Evolutionary conservation across 1,139 yeast species (phyloP), one percentile per base, ranked within the genome.

Genomic region (Candida glucosophila): DNA sequence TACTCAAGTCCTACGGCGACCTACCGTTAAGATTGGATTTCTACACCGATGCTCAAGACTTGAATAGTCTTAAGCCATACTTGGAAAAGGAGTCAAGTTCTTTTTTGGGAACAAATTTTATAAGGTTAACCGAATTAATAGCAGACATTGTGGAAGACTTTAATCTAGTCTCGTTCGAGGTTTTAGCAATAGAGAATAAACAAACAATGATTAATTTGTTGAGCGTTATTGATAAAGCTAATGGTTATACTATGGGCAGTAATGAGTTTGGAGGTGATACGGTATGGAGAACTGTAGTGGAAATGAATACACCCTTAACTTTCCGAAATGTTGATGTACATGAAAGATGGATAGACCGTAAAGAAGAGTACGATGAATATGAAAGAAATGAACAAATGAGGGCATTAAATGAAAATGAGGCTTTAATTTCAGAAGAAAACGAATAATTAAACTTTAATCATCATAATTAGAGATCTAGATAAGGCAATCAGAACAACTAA

Each of bases 201-300:
- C 74, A 77, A 36, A 76, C 92, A 18, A 90, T 92, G 98, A 86
- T 90, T 19, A 68, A 77, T 28, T 52, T 92, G 19, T 63, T 90
- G 28, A 67, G 80, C 10, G 62, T 73, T 2, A 73, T 92, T 9
- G 99, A 92, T 47, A 85, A 81, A 46, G 92, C 96, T 2, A 82
- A 78, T 39, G 99, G 99, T 0, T 92, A 92, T 47, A 69, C 82
- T 39, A 86, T 83, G 58, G 99, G 99, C 0, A 59, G 86, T 3
- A 80, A 86, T 17, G 99, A 92, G 40, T 66, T 88, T 9, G 95
- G 96, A 3, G 97, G 97, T 11, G 99, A 92, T 47, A 72, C 92
- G 0, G 76, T 90, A 3, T 92, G 98, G 98, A 81, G 88, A 10
- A 95, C 88, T 40, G 95, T 96, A 0, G 71, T 90, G 1, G 66